A percentile compares a stretch with the other conserved stretches of the same genome.
Conservation (phyloP, 805 yeast genomes). For the Spencermartinsiella europaea region DNA sequence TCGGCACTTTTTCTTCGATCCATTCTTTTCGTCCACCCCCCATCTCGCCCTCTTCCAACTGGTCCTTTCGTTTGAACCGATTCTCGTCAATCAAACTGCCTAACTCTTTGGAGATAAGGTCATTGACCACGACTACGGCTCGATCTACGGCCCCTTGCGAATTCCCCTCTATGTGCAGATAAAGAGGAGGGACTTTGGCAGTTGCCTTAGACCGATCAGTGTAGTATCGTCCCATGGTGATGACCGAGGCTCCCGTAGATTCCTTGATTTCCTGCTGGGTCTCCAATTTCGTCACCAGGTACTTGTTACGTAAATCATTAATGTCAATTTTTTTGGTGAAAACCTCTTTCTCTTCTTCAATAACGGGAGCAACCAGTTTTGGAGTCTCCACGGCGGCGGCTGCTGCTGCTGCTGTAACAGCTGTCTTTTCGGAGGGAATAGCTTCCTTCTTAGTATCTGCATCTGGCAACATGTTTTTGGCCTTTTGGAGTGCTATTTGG, state of each 20-base stretch:
- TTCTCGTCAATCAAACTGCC: constrained; percentile 27
- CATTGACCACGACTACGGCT: constrained; percentile 64
- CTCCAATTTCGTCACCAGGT: constrained; percentile 31
- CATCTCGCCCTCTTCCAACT: constrained; percentile 10
- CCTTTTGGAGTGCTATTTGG: constrained; percentile 21
- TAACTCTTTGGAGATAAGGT: constrained; percentile 32
- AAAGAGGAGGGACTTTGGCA: constrained; percentile 29
- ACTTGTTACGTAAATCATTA: constrained; percentile 33
- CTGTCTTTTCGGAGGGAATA: neutral
- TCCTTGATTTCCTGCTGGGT: constrained; percentile 28
- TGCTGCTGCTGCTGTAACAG: constrained; percentile 3
- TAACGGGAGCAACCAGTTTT: neutral
- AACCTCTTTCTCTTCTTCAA: constrained; percentile 11
- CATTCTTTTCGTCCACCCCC: constrained; percentile 8
- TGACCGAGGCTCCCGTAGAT: constrained; percentile 29
- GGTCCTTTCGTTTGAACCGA: constrained; percentile 22
- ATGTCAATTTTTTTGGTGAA: constrained; percentile 29
- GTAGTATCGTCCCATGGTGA: constrained; percentile 32
- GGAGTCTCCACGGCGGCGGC: constrained; percentile 4
- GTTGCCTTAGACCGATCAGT: constrained; percentile 32
- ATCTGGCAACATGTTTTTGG: neutral
- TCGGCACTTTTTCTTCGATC: constrained; percentile 23
- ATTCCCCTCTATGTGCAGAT: constrained; percentile 59
- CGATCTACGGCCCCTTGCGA: constrained; percentile 39
- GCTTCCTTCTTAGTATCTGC: neutral